These are phyloP conservation scores for Suhomyces chickasaworum DNA, from an alignment of 1,139 yeast species.

Conservation along the genomic window DNA sequence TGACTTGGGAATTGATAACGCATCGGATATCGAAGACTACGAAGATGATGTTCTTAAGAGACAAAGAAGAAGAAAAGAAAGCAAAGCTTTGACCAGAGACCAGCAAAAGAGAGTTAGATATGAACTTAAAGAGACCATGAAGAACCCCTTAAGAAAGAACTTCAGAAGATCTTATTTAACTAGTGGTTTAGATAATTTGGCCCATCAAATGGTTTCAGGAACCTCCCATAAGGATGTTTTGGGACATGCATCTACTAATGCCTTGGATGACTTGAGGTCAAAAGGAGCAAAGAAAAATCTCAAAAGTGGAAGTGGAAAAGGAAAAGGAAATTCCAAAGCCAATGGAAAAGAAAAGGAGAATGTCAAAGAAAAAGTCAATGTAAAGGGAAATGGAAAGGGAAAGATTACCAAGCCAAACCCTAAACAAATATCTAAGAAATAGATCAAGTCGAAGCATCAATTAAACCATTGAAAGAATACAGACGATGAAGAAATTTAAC, in stretches of 20 bases:
- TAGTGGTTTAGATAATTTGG: constrained; percentile 80
- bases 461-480: no score
- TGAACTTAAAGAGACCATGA: constrained; percentile 59
- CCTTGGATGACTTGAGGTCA: constrained; percentile 62
- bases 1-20: constrained; percentile 81
- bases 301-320: no score
- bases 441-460: no score
- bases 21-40: constrained; percentile 53
- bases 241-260: constrained; percentile 70
- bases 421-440: constrained; percentile 1
- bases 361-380: no score
- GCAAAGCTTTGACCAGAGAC: constrained; percentile 53
- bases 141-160: constrained; percentile 65
- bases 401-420: neutral
- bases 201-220: constrained; percentile 78
- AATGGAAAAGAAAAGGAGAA: no score
- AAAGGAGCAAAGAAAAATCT: constrained; percentile 11
- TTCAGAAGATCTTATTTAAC: constrained; percentile 77
- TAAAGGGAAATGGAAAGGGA: no score
- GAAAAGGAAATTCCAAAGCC: no score
- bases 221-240: constrained; percentile 67
- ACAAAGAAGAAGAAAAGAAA: constrained; percentile 61
- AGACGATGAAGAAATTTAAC: no score
- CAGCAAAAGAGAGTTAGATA: constrained; percentile 52
- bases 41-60: constrained; percentile 70